A percentile compares a stretch with the other conserved stretches of the same genome.
phyloP scores from a whole-genome alignment of 106 monocot species.

The Ottelia alismoides region DNA sequence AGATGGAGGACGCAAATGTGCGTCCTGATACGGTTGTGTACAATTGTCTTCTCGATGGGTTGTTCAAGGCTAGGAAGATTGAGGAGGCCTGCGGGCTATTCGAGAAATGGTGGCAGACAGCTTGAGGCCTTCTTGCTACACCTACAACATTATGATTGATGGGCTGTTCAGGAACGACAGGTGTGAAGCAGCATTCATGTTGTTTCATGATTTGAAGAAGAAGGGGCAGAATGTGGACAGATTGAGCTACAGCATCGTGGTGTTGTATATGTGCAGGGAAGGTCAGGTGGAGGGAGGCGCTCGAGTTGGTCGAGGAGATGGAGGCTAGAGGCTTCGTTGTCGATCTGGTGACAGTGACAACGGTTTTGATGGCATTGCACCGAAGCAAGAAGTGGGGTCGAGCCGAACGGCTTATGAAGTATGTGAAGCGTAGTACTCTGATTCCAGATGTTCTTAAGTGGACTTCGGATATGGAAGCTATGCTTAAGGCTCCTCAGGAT shows the following conservation, averaged over 20 bases:
- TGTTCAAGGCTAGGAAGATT: slow-evolving; percentile 69
- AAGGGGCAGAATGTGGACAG: slow-evolving; percentile 72
- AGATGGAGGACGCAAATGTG: slow-evolving; percentile 43
- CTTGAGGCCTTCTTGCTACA: slow-evolving; percentile 38
- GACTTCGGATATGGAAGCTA: slow-evolving; percentile 55
- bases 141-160: slow-evolving; percentile 81
- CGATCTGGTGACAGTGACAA: slow-evolving; percentile 68
- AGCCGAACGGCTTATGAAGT: slow-evolving; percentile 52
- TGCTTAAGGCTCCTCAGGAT: slow-evolving; percentile 45
- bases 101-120: slow-evolving; percentile 81
- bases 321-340: slow-evolving; percentile 73
- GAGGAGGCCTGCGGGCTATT: slow-evolving; percentile 66
- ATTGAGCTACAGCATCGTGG: slow-evolving; percentile 65
- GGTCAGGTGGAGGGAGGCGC: slow-evolving; percentile 47
- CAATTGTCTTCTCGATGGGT: slow-evolving; percentile 65
- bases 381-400: slow-evolving; percentile 56
- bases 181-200: slow-evolving; percentile 34
- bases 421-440: slow-evolving; percentile 37
- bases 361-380: slow-evolving; percentile 57
- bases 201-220: slow-evolving; percentile 78
- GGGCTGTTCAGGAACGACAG: slow-evolving; percentile 66
- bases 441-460: slow-evolving; percentile 51
- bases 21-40: slow-evolving; percentile 41
- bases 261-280: slow-evolving; percentile 54
- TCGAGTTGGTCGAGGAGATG: slow-evolving; percentile 82